Base-by-base conservation (phyloP, 179 eudicot species). In the Actinidia polygama region DNA sequence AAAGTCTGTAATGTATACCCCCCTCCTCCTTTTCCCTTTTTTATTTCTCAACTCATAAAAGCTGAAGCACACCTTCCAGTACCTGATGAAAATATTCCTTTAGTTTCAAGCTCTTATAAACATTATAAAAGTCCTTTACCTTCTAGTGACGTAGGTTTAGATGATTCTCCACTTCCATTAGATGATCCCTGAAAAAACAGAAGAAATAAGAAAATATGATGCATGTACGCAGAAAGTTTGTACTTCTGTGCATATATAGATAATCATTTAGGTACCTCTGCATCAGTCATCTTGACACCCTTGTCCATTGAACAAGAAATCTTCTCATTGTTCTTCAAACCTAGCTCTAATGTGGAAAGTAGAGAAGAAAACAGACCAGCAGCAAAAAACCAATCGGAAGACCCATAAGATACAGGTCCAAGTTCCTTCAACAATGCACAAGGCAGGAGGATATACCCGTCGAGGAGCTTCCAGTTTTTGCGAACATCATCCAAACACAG, bases 401-500 rank as follows among this genome's bases (percentile, higher is more conserved):
- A 46, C 44, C 50, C 68, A 8, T 55, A 11, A 57, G 11, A 54
- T 24, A 46, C 61, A 16, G 23, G 57, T 3, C 54, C 84, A 51
- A 54, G 16, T 44, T 51, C 19, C 81, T 24, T 51, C 69, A 80
- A 75, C 64, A n/a, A n/a, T n/a, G 46, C 26, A 75, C 0, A 53
- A 44, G 24, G 66, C 24, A 75, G n/a, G n/a, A 49, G 63, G 26
- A 72, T 26, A 80, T 85, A 95, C 99, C 97, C 83, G 88, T 62
- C 99, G 96, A 86, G 99, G 99, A 86, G 79, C 90, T 84, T 96
- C 95, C 14, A 96, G 83, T 87, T 90, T 88, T 96, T 90, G 62
- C 90, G 90, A 67, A 96, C 98, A 78, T 96, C 95, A 77, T 93
- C 98, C 7, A 98, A 96, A 80, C 99, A 96, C 57, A 96, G 76